Base-by-base conservation (phyloP, 108 stramenopile species). In the Skeletonema grethae region DNA sequence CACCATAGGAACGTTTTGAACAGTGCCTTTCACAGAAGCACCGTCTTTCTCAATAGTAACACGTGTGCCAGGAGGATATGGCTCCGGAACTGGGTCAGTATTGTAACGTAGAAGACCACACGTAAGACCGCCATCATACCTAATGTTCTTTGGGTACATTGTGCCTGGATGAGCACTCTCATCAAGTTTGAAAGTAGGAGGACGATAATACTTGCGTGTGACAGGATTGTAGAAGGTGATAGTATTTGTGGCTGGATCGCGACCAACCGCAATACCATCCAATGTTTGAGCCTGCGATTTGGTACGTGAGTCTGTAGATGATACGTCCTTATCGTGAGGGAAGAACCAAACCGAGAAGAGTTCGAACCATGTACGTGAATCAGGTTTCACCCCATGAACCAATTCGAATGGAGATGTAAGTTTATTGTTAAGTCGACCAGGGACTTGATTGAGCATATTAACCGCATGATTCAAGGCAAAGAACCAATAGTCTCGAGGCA, bases 261-360 rank as follows among this genome's bases (percentile, higher is more conserved):
- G 57, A 15, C 60, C 60, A 5, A 70, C 45, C 11, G 48, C 30
- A 29, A 29, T n/a, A 25, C 69, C 38, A 16, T 58, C 6, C 3
- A 60, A 30, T 2, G 73, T 66, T 46, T 74, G 73, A 2, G 35
- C 63, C 25, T 66, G 28, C n/a, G 28, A 39, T 1, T 16, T 57
- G 7, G 58, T 24, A 8, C 36, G 48, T 5, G 13, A 7, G 3
- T 34, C 55, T 5, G 3, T 43, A 0, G 46, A 7, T 1, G 13
- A 34, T 18, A 13, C 6, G 25, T 65, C 61, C 6, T 2, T 32
- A 3, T 63, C 38, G 28, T 63, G 61, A 30, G 30, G 3, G 18
- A 74, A 74, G 65, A 66, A 74, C 2, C 73, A 57, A 0, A 74
- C 29, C 11, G 58, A 74, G 31, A 74, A 74, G 0, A 74, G 57